Evolutionary conservation across 2,329 filamentous ascomycete species (phyloP), one percentile per base, ranked within the genome.

Genomic region (Alternaria gansuensis): DNA sequence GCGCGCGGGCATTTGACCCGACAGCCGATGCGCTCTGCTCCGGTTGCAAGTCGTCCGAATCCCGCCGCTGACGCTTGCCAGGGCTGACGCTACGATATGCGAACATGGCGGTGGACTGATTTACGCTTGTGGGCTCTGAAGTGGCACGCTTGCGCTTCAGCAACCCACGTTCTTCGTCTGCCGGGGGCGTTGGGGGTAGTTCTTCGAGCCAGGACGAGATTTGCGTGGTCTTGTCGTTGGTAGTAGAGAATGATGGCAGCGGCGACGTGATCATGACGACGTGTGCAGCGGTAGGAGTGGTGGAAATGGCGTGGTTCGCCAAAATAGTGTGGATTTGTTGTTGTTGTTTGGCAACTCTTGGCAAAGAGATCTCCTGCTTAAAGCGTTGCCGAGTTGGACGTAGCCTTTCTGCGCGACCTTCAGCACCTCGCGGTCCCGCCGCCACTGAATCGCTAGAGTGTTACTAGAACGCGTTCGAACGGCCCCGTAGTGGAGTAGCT

Each of bases 81-180:
- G 34, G 34, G 6, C 34, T 36, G 14, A 36, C 14, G 17, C 34
- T 36, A 17, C 54, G 40, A 50, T 45, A 29, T 41, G 54, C 31
- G 21, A 43, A 54, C 29, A 57, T 61, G 29, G 43, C 34, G 28
- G 57, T 46, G 13, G 56, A 43, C 52, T 60, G 40, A 37, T 49
- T 28, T 53, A 56, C 46, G 29, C 28, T 23, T 34, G n/a, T 46
- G 6, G 44, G 37, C 45, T 48, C 48, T 56, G 33, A 41, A 39
- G 11, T 56, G 14, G 46, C 53, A 50, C 55, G 55, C 41, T 58
- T 58, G 41, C 55, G 55, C 50, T 58, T 54, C 26, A 57, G 24
- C 24, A 39, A 23, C 52, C 41, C 17, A 3, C 13, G 37, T 36
- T 52, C 39, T 57, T 58, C 34, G 49, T 58, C 41, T 24, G 43